These are phyloP conservation scores for Coemansia sp. DNA, from an alignment of 192 early-diverging fungal species.

Conservation along the genomic window DNA sequence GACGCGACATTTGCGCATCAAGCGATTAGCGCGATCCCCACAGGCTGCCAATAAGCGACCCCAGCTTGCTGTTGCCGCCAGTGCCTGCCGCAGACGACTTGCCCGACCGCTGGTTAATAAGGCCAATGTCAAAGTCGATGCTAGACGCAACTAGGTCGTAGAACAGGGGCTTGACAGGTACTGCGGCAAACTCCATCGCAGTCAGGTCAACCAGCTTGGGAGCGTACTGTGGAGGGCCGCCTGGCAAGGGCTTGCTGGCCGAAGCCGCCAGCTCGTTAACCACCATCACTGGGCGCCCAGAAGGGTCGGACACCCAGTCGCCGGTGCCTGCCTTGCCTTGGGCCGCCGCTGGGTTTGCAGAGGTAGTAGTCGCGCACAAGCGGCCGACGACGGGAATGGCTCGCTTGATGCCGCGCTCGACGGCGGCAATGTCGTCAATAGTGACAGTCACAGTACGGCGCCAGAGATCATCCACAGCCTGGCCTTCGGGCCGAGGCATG, in stretches of 20 bases:
- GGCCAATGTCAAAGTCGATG: slow-evolving; percentile 42
- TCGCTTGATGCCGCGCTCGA: background rate
- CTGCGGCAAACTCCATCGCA: slow-evolving; percentile 11
- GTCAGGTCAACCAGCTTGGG: slow-evolving; percentile 35
- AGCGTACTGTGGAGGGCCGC: slow-evolving; percentile 2
- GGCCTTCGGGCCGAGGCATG: background rate
- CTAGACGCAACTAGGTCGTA: slow-evolving; percentile 46
- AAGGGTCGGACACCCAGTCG: slow-evolving; percentile 10
- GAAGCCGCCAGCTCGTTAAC: background rate
- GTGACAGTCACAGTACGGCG: background rate
- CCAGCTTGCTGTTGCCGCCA: slow-evolving; percentile 22
- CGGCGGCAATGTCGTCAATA: background rate
- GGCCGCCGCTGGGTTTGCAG: background rate
- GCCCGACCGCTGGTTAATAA: slow-evolving; percentile 21
- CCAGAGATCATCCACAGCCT: slow-evolving; percentile 18
- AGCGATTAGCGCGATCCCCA: slow-evolving; percentile 22
- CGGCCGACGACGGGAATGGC: slow-evolving; percentile 10
- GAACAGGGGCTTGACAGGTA: slow-evolving; percentile 46
- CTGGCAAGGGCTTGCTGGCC: background rate
- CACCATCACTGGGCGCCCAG: slow-evolving; percentile 10
- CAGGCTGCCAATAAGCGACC: slow-evolving; percentile 44
- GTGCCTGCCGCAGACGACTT: slow-evolving; percentile 4
- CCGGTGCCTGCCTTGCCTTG: background rate
- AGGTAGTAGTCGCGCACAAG: background rate
- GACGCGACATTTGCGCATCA: background rate